Conservation (phyloP, 345 rosid genomes). For the Rhodomyrtus tomentosa region DNA sequence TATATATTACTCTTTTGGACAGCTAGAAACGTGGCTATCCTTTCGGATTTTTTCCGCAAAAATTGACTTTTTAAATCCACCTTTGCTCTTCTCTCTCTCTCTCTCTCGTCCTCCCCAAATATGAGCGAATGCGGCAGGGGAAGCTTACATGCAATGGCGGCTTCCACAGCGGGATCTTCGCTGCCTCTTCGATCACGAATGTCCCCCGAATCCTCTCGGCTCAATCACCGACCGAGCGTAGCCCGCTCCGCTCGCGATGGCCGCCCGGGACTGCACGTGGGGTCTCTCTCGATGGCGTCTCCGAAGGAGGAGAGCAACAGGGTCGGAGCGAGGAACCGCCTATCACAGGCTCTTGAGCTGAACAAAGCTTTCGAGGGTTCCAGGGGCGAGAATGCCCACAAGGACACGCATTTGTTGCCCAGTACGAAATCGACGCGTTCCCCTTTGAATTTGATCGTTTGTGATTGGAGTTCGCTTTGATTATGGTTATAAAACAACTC, state of each 20-base stretch:
- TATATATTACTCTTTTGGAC: background rate
- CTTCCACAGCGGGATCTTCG: constrained; percentile 30
- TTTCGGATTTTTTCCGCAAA: background rate
- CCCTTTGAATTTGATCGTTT: background rate
- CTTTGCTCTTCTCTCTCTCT: background rate
- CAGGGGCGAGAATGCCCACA: constrained; percentile 5
- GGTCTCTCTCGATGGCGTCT: constrained; percentile 12
- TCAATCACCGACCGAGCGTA: constrained; percentile 6
- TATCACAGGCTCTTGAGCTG: constrained; percentile 23
- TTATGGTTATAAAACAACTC: background rate
- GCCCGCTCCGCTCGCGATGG: background rate
- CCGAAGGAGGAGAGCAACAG: constrained; percentile 11
- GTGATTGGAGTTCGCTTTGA: background rate
- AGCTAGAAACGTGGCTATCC: background rate
- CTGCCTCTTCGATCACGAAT: constrained; percentile 22
- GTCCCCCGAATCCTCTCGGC: constrained; percentile 6
- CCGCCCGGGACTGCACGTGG: constrained; percentile 10
- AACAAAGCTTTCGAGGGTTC: constrained; percentile 19
- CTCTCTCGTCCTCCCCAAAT: rapidly evolving
- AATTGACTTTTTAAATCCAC: background rate
- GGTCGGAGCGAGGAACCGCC: background rate
- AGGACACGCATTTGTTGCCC: constrained; percentile 45
- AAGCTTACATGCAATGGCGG: background rate
- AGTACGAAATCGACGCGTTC: constrained; percentile 20
- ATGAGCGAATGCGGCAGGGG: background rate